Base-by-base conservation (phyloP, 2,329 filamentous ascomycete species). In the Apiospora koreana region DNA sequence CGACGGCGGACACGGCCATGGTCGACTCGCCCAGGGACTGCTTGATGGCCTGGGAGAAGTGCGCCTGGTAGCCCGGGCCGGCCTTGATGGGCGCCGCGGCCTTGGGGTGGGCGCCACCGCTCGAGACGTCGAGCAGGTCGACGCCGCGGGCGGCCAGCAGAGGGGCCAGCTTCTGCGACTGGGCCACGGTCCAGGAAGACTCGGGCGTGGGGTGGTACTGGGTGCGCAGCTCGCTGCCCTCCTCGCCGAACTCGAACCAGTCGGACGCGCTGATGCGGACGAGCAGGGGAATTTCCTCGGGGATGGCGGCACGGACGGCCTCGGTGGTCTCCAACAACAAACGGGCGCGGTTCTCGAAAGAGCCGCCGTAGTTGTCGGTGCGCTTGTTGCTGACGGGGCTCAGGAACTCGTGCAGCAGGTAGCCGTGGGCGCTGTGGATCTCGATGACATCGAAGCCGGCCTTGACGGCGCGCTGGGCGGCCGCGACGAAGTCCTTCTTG, bases 341-440 rank as follows among this genome's bases (percentile, higher is more conserved):
- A 0, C 93, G 87, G 0, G 84, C 87, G 48, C 93, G 88, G 81
- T 95, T 95, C 81, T 93, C 91, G 73, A 92, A 92, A 64, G 83
- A 87, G 1, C 91, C 91, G 25, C 91, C 91, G 75, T 93, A 93
- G 70, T 85, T 76, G 76, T 93, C 91, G 0, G 85, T 92, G 21
- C 93, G 86, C 67, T 88, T 83, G 80, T 96, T 96, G n/a, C 86
- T 85, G 0, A 87, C 86, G 0, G 93, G 92, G 0, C 88, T 90
- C 3, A 94, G 71, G 83, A 95, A 96, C 1, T 84, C 82, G 75
- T 91, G 89, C 0, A 95, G 82, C 0, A 96, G 86, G 77, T 95
- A 96, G 0, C 93, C 93, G 76, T 96, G 93, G 0, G 93, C 94
- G 74, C 87, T 88, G 82, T 96, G 94, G 67, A 97, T 89, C 79